These are phyloP conservation scores for Daedaleopsis sinensis DNA, from an alignment of 768 basidiomycete species.

Conservation along the genomic window DNA sequence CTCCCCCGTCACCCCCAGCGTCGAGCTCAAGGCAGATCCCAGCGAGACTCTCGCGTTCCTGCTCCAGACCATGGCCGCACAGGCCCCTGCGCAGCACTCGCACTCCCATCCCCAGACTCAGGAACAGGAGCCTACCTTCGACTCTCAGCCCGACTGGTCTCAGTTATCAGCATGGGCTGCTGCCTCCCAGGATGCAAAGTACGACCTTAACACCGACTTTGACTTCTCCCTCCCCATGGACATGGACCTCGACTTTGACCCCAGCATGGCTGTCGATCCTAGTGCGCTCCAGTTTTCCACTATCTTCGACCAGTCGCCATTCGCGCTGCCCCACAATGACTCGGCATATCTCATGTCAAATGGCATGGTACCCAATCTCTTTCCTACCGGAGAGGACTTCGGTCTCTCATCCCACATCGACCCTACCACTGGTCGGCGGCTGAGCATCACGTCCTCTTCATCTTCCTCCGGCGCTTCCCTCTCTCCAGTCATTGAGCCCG, in stretches of 20 bases:
- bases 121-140: conserved; percentile 13
- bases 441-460: conserved; percentile 58
- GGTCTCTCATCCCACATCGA: conserved; percentile 21
- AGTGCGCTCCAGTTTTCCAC: conserved; percentile 56
- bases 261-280: conserved; percentile 65
- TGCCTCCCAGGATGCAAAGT: conserved; percentile 32
- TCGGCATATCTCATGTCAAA: conserved; percentile 11
- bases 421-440: conserved; percentile 37
- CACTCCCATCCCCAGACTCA: conserved; percentile 6
- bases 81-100: background rate
- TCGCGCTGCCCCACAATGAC: conserved; percentile 11
- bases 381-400: conserved; percentile 19
- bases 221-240: conserved; percentile 52
- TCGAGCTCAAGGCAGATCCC: conserved; percentile 24
- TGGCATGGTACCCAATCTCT: conserved; percentile 17
- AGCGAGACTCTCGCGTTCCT: conserved; percentile 31
- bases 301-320: conserved; percentile 29
- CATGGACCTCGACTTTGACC: conserved; percentile 68
- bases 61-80: conserved; percentile 31
- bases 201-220: conserved; percentile 46
- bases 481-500: conserved; percentile 49
- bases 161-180: conserved; percentile 49
- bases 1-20: conserved; percentile 23
- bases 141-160: conserved; percentile 51
- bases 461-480: conserved; percentile 57